A percentile compares a stretch with the other conserved stretches of the same genome.
Conservation (phyloP, 495 filamentous ascomycete species). For the Opeltia flavorubescens region DNA sequence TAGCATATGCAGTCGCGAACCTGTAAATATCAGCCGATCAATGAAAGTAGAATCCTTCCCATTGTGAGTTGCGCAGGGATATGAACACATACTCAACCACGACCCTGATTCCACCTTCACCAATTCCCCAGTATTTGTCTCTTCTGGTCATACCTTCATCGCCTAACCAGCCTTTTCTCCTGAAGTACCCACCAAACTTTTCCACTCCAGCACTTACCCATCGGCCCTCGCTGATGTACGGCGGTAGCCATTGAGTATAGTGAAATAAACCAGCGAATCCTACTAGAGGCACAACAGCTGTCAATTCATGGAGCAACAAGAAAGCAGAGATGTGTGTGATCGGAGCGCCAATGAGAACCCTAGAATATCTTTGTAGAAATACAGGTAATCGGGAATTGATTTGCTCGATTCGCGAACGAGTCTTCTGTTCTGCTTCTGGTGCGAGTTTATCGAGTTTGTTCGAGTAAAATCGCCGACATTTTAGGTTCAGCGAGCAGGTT, state of each 20-base stretch:
- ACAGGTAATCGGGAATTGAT: slow-evolving; percentile 44
- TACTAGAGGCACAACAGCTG: slow-evolving; percentile 66
- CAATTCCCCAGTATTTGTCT: slow-evolving; percentile 14
- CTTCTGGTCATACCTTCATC: slow-evolving; percentile 19
- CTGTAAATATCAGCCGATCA: slow-evolving; percentile 9
- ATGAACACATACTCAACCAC: slow-evolving; percentile 22
- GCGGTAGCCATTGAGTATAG: slow-evolving; percentile 50
- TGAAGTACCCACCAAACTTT: slow-evolving; percentile 43
- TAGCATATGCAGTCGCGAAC: slow-evolving; percentile 75
- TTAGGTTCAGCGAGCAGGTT: not conserved
- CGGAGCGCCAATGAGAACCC: slow-evolving; percentile 57
- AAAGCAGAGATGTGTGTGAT: slow-evolving; percentile 75
- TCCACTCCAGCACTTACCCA: slow-evolving; percentile 40
- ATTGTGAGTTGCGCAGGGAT: slow-evolving; percentile 12
- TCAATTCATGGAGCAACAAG: slow-evolving; percentile 80
- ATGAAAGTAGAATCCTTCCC: too few relatives aligned
- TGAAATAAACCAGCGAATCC: slow-evolving; percentile 67
- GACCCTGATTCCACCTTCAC: slow-evolving; percentile 14
- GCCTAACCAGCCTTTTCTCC: slow-evolving; percentile 47
- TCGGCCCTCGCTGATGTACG: slow-evolving; percentile 31
- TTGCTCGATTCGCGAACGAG: slow-evolving; percentile 36
- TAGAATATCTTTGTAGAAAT: slow-evolving; percentile 51
- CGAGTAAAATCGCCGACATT: slow-evolving; percentile 2
- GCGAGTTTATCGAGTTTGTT: slow-evolving; percentile 10
- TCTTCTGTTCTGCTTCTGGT: slow-evolving; percentile 10